phyloP scores from a whole-genome alignment of 2,329 filamentous ascomycete species.

The Aspergillus thermomutatus region DNA sequence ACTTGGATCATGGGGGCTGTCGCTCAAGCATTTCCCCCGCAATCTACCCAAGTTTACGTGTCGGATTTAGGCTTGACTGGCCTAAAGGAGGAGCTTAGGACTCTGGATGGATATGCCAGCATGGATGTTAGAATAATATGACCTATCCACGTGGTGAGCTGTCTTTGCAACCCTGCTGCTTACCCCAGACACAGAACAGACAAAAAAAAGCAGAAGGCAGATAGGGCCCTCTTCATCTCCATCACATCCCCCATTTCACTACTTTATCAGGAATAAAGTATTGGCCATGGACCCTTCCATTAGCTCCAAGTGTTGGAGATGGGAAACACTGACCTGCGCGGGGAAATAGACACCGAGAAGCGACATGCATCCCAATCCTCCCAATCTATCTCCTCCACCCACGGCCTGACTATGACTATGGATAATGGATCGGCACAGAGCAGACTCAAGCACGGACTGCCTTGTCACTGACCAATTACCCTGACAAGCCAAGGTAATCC shows the following conservation, averaged over 20 bases:
- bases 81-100: not conserved
- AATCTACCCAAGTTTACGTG: not conserved
- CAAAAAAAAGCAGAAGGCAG: too few relatives aligned
- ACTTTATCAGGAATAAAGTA: not conserved
- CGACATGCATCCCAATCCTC: not conserved
- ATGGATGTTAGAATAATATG: not conserved
- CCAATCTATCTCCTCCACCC: not conserved
- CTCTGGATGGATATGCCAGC: not conserved
- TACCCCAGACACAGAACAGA: not conserved
- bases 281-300: not conserved
- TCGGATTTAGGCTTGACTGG: not conserved
- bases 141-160: not conserved
- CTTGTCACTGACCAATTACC: not conserved
- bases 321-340: not conserved
- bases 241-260: not conserved
- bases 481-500: not conserved
- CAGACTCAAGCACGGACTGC: not conserved
- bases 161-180: not conserved
- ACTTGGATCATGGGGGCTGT: not conserved
- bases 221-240: not conserved
- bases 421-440: too few relatives aligned
- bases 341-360: not conserved
- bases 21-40: not conserved
- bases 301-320: not conserved
- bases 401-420: too few relatives aligned